Evolutionary conservation across 441 rosid genomes (phyloP), one percentile per base, ranked within the genome.

Genomic region (Croton laevigatus): DNA sequence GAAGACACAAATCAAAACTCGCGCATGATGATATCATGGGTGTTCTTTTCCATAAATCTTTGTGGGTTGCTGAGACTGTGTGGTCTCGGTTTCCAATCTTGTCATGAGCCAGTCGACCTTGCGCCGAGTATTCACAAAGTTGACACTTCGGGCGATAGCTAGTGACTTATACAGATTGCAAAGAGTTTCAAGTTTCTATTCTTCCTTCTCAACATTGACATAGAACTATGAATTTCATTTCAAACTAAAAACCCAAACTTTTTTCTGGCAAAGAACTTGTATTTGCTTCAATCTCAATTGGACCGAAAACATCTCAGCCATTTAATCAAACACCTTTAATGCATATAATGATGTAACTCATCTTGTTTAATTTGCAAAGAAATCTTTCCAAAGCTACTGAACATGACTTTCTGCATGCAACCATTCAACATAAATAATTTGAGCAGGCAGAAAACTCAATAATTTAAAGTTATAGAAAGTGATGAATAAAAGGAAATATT

Each of bases 181-280:
- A 3, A 91, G 89, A 7, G 91, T 87, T 81, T 91, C 97, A 1
- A 91, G 90, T 81, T 91, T 89, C 94, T 89, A 91, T n/a, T 89
- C 94, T 73, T 91, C 97, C 80, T 89, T 84, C 20, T 91, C 94
- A 0, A 87, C 87, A 37, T 89, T 87, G 32, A 91, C 97, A 62
- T 89, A 71, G 68, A 89, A 91, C 78, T 91, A 92, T 83, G n/a
- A n/a, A n/a, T n/a, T n/a, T n/a, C n/a, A n/a, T n/a, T n/a, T n/a
- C n/a, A n/a, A n/a, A n/a, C n/a, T n/a, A n/a, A n/a, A n/a, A n/a
- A n/a, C n/a, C n/a, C n/a, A n/a, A n/a, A n/a, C n/a, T n/a, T n/a
- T n/a, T n/a, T n/a, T n/a, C n/a, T n/a, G n/a, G n/a, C n/a, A n/a
- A n/a, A n/a, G n/a, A n/a, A n/a, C n/a, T n/a, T n/a, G n/a, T n/a